These are phyloP conservation scores for Kwoniella heveanensis DNA, from an alignment of 768 basidiomycete species.

Conservation along the genomic window DNA sequence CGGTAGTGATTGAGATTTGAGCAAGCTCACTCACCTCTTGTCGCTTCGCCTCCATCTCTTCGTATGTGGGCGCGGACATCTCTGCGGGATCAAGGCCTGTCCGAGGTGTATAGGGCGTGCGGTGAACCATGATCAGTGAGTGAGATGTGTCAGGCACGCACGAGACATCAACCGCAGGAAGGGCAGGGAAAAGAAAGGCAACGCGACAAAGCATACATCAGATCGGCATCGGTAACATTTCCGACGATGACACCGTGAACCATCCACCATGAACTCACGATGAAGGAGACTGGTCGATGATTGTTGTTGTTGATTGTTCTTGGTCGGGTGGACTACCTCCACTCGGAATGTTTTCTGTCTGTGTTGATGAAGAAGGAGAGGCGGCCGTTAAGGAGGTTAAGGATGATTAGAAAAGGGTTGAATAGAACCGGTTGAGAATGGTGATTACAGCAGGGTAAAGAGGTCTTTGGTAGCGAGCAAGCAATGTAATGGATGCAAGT, in stretches of 20 bases:
- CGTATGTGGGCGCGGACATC: conserved; percentile 39
- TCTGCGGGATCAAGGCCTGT: too few species aligned
- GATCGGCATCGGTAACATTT: not conserved
- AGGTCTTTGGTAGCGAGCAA: not conserved
- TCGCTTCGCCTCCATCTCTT: conserved; percentile 53
- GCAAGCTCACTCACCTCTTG: conserved; percentile 40
- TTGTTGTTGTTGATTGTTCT: conserved; percentile 4
- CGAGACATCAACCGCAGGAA: too few species aligned
- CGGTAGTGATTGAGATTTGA: not conserved
- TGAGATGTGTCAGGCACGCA: too few species aligned
- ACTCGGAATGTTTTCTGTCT: conserved; percentile 16
- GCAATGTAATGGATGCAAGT: not conserved
- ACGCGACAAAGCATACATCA: too few species aligned
- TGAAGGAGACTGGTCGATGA: not conserved
- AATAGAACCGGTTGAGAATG: not conserved
- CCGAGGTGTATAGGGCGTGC: too few species aligned
- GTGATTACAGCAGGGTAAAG: conserved; percentile 8
- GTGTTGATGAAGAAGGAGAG: conserved; percentile 8
- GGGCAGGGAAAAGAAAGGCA: too few species aligned
- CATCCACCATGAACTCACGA: not conserved
- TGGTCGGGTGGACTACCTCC: conserved; percentile 28
- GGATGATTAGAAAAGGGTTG: conserved; percentile 17
- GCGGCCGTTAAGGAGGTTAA: not conserved
- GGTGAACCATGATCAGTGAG: too few species aligned
- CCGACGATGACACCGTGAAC: too few species aligned